Evolutionary conservation across 2,329 filamentous ascomycete species (phyloP).

Genomic region (Exophiala xenobiotica): DNA sequence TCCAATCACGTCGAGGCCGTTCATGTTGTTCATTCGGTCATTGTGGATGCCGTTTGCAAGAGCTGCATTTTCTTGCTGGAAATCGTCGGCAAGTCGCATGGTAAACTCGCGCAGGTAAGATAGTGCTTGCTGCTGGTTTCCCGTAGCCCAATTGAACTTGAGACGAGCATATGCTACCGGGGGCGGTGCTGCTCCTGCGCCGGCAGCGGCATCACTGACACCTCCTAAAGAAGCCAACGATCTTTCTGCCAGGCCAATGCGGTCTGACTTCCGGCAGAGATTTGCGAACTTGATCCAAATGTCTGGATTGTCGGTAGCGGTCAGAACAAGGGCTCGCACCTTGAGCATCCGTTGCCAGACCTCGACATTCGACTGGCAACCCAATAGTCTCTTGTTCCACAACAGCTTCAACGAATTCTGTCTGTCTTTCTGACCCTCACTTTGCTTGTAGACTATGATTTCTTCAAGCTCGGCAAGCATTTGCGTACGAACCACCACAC

Average conservation of each 20-base stretch:
- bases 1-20: slow-evolving; percentile 38
- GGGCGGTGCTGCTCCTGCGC: slow-evolving; percentile 53
- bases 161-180: slow-evolving; percentile 94
- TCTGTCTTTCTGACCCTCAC: slow-evolving; percentile 73
- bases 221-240: slow-evolving; percentile 88
- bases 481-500: slow-evolving; percentile 96
- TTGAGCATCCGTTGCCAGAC: slow-evolving; percentile 99
- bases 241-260: slow-evolving; percentile 92
- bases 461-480: slow-evolving; percentile 99
- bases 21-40: slow-evolving; percentile 46
- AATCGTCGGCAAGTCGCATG: slow-evolving; percentile 58
- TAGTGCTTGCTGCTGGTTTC: slow-evolving; percentile 63
- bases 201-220: slow-evolving; percentile 38
- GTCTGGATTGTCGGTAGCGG: slow-evolving; percentile 88
- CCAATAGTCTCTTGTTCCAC: slow-evolving; percentile 92
- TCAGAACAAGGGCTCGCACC: slow-evolving; percentile 86
- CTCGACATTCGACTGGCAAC: slow-evolving; percentile 94
- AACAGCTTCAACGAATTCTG: slow-evolving; percentile 87
- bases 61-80: slow-evolving; percentile 46
- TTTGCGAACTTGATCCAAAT: slow-evolving; percentile 99
- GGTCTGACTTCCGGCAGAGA: slow-evolving; percentile 91
- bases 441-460: slow-evolving; percentile 96
- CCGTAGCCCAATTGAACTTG: slow-evolving; percentile 93
- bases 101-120: slow-evolving; percentile 64
- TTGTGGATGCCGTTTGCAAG: slow-evolving; percentile 46